Conservation (phyloP, 176 grass and related monocot species). For the Luzula sylvatica region DNA sequence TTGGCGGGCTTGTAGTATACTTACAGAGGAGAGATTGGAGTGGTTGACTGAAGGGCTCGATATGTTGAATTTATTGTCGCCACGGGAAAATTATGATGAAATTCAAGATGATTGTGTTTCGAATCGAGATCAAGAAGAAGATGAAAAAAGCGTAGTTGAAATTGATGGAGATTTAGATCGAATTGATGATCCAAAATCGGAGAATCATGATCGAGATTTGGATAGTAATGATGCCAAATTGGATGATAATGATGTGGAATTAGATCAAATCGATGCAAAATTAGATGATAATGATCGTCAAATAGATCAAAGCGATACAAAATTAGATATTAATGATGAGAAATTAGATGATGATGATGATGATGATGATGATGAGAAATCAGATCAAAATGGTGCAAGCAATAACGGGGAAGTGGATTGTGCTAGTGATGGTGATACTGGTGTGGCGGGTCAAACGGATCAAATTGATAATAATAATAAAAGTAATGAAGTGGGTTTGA, state of each 20-base stretch:
- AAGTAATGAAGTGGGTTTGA: conserved; percentile 1
- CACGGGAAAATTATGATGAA: conserved; percentile 48
- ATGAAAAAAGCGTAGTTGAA: not conserved
- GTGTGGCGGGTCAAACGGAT: conserved; percentile 26
- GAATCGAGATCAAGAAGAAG: conserved; percentile 17
- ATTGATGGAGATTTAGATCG: not conserved
- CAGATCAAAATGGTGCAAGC: too few relatives aligned
- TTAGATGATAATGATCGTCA: too few relatives aligned
- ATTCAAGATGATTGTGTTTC: conserved; percentile 26
- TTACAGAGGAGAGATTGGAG: conserved; percentile 91
- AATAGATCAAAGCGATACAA: too few relatives aligned
- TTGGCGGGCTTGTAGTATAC: conserved; percentile 43
- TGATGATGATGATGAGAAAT: too few relatives aligned
- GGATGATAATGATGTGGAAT: too few relatives aligned
- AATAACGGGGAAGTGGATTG: conserved; percentile 6
- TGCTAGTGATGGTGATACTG: conserved; percentile 6
- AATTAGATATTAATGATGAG: too few relatives aligned
- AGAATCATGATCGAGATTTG: too few relatives aligned
- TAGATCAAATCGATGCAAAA: too few relatives aligned
- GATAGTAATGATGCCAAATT: too few relatives aligned
- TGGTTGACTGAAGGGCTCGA: conserved; percentile 73
- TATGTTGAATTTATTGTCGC: conserved; percentile 63
- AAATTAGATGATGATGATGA: too few relatives aligned
- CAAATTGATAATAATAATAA: conserved; percentile 26
- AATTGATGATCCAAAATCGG: too few relatives aligned